phyloP scores from a whole-genome alignment of 306 rosid genomes.

The Coriaria nepalensis region DNA sequence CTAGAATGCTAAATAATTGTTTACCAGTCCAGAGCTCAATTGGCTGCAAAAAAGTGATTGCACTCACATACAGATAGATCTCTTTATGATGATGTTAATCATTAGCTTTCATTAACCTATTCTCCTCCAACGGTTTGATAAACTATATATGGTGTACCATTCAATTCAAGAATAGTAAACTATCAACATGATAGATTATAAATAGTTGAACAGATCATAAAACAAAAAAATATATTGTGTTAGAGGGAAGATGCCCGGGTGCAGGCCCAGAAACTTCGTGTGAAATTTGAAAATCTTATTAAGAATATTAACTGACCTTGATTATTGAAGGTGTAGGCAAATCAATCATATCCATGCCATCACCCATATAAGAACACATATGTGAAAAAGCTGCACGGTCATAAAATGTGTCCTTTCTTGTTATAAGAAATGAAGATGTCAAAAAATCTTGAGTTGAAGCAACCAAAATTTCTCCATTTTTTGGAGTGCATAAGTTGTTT shows the following conservation, averaged over 20 bases:
- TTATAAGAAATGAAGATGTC: constrained; percentile 85
- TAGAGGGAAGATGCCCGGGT: too few species aligned
- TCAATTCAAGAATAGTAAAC: too few species aligned
- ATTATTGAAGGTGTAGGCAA: constrained; percentile 88
- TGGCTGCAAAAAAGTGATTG: constrained; percentile 49
- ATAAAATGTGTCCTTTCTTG: constrained; percentile 88
- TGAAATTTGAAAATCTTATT: too few species aligned
- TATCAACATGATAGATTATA: too few species aligned
- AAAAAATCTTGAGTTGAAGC: constrained; percentile 97
- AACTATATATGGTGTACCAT: too few species aligned
- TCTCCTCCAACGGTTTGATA: too few species aligned
- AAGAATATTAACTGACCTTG: constrained; percentile 38
- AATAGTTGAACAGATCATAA: too few species aligned
- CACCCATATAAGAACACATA: constrained; percentile 87
- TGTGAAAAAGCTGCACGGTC: constrained; percentile 84
- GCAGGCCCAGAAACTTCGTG: too few species aligned
- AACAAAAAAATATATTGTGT: too few species aligned
- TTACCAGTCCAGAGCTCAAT: constrained; percentile 97
- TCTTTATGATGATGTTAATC: too few species aligned
- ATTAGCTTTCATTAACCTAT: too few species aligned
- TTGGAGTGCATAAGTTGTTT: constrained; percentile 93
- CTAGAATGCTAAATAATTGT: constrained; percentile 70
- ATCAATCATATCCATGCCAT: constrained; percentile 66
- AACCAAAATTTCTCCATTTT: constrained; percentile 92
- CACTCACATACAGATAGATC: background rate